Conservation (phyloP, 495 filamentous ascomycete genomes). For the Elasticomyces elasticus region DNA sequence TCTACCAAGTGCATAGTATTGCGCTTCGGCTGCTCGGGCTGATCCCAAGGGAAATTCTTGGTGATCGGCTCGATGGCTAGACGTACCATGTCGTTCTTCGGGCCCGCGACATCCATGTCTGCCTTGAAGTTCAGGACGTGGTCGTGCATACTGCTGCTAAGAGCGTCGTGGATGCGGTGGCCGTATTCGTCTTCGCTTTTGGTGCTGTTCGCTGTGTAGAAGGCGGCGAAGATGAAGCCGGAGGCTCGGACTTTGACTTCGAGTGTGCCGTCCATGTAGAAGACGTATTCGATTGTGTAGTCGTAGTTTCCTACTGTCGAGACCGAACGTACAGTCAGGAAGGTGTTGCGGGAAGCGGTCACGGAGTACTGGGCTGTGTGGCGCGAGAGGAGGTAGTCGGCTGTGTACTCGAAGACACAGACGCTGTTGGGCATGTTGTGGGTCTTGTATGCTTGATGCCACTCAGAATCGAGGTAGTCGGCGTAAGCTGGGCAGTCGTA, state of each 20-base stretch:
- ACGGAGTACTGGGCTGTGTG: conserved; percentile 29
- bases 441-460: conserved; percentile 33
- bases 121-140: conserved; percentile 52
- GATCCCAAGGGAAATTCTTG: conserved; percentile 41
- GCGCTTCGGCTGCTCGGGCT: conserved; percentile 29
- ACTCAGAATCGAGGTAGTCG: conserved; percentile 37
- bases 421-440: conserved; percentile 37
- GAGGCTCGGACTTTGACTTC: conserved; percentile 47
- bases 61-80: conserved; percentile 22
- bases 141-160: conserved; percentile 49
- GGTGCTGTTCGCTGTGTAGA: conserved; percentile 34
- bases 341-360: conserved; percentile 38
- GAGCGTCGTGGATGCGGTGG: conserved; percentile 44
- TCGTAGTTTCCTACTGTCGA: conserved; percentile 49
- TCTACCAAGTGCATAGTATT: conserved; percentile 48
- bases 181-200: conserved; percentile 44
- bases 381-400: conserved; percentile 38
- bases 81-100: conserved; percentile 25
- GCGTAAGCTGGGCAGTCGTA: conserved; percentile 45
- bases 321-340: conserved; percentile 38
- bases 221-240: conserved; percentile 48
- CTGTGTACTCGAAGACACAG: conserved; percentile 42
- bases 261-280: conserved; percentile 48
- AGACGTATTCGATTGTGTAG: conserved; percentile 42
- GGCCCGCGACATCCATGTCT: conserved; percentile 44